Evolutionary conservation across 805 yeast species (phyloP), one percentile per base, ranked within the genome.

Genomic region (Limtongia smithiae): DNA sequence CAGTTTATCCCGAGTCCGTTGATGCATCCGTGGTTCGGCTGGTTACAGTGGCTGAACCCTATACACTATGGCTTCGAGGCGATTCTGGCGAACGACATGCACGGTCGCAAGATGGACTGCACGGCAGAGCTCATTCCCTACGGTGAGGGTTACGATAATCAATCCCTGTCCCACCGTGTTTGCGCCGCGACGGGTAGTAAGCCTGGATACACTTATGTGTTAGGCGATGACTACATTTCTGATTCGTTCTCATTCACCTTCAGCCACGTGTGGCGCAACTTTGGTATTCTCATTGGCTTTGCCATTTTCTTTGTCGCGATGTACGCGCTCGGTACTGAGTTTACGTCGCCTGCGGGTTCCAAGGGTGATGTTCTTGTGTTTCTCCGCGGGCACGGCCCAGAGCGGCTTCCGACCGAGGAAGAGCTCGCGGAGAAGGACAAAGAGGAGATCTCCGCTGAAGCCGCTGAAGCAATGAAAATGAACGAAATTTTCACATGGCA

Each of bases 231-330:
- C 31, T 86, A 83, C 61, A 56, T 86, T 46, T 53, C 54, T 3
- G 60, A 59, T 2, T 64, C 80, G 7, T 86, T 66, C 65, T 62
- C 66, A 34, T 87, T 82, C 70, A 62, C 62, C 17, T 79, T 74
- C 60, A 55, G 65, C 21, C 86, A 87, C 65, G 74, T 77, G 42
- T 87, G 95, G 95, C 80, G 95, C 71, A 84, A 87, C 64, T 73
- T 83, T 50, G 95, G 89, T 61, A 78, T 83, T 51, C 51, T 77
- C 51, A 63, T 80, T 61, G 86, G 76, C 2, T 82, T 72, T 65
- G 73, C 49, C 14, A 54, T 71, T 3, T 74, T 71, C 54, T 72
- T 67, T 55, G 41, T 65, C 15, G 43, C 46, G 22, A 44, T 61
- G 37, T 63, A 69, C 37, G 44, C 65, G 22, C 30, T 66, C 18